Evolutionary conservation across 1,284 basidiomycete species (phyloP).

Genomic region (Ceratorhiza oryzae-sativae): DNA sequence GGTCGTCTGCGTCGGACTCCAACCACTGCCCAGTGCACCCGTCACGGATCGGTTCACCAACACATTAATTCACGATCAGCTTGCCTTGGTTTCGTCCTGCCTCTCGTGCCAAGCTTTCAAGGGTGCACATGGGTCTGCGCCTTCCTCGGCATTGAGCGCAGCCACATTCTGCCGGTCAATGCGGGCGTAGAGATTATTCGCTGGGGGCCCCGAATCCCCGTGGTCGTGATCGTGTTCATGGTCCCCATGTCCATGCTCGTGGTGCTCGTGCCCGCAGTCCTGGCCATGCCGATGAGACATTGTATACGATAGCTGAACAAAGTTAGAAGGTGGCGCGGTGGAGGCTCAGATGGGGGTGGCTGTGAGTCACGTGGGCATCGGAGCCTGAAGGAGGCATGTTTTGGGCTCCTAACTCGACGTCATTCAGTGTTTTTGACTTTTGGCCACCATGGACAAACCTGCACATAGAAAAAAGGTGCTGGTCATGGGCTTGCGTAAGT

Average conservation of each 20-base stretch:
- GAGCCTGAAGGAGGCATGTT: background rate
- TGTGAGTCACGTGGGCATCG: constrained; percentile 6
- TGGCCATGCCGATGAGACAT: constrained; percentile 63
- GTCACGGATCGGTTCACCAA: too few relatives aligned
- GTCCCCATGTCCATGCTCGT: constrained; percentile 50
- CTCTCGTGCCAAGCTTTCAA: constrained; percentile 82
- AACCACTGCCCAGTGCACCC: constrained; percentile 60
- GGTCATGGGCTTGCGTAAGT: constrained; percentile 83
- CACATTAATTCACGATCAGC: constrained; percentile 39
- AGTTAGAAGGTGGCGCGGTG: background rate
- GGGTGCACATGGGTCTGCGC: constrained; percentile 57
- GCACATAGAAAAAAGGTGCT: constrained; percentile 60
- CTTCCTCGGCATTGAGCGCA: constrained; percentile 65
- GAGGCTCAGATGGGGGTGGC: background rate
- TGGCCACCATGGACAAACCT: constrained; percentile 36
- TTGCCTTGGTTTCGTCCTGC: constrained; percentile 66
- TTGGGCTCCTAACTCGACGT: background rate
- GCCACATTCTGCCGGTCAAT: constrained; percentile 77
- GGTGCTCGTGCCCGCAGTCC: constrained; percentile 61
- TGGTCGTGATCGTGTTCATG: constrained; percentile 59
- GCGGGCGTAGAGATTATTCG: constrained; percentile 71
- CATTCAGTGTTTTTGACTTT: background rate
- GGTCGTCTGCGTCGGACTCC: constrained; percentile 83
- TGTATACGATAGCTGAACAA: background rate
- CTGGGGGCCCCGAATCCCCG: constrained; percentile 48